Base-by-base conservation (phyloP, 164 flowering plant genomes). In the Pachysandra terminalis region DNA sequence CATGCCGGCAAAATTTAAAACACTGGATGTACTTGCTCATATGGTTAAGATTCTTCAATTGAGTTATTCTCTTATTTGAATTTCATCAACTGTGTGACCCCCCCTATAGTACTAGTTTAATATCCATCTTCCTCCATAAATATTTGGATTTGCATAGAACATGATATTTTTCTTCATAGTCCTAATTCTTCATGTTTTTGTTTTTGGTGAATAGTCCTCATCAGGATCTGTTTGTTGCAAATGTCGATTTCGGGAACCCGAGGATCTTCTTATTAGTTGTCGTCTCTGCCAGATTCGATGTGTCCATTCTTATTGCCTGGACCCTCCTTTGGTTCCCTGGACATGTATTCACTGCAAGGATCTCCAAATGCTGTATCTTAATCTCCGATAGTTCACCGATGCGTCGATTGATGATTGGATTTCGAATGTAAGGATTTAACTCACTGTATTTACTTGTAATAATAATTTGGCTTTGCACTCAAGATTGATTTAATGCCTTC, bases 301-400 rank as follows among this genome's bases (percentile, higher is more conserved):
- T 72, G 78, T 95, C 54, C 99, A 95, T 74, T 68, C 77, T 9
- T 95, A 82, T 75, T 95, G 98, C 69, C 79, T 92, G 60, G 98
- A 95, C 70, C 98, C 98, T 26, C 90, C 89, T 26, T 48, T 85
- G 71, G 66, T 77, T 26, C 97, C 97, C 19, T 95, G 98, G 99
- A 79, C 87, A 24, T 95, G 99, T 71, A 63, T 54, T 22, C 78
- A 73, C 65, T 95, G 99, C 85, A 85, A 71, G 74, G 96, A 84
- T 67, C 85, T 79, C n/a, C 83, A 78, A 51, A 78, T 52, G 73
- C 74, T 82, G 55, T 82, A 79, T 52, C 76, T 66, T 17, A 68
- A 70, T 48, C 27, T 51, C 49, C 74, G 61, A 19, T 78, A 65
- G 61, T 56, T 41, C 19, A 1, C 51, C 28, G 3, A 69, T 13